A percentile compares a stretch with the other conserved stretches of the same genome.
Conservation (phyloP, 108 stramenopile genomes). For the Nannochloropsis salina region DNA sequence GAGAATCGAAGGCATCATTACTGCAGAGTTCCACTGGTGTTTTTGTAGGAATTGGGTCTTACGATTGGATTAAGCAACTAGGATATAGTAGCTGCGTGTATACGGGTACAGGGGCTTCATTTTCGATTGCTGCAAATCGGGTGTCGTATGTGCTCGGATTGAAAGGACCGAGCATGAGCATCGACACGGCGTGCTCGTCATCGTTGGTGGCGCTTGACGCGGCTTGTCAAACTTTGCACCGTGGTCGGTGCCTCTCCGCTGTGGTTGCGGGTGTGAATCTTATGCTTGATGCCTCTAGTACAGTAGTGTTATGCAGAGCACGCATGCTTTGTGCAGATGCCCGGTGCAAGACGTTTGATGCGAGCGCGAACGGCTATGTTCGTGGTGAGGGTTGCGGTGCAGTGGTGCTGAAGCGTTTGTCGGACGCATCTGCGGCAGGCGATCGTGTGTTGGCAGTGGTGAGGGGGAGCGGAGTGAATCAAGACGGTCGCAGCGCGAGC, state of each 20-base stretch:
- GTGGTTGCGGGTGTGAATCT: slow-evolving; percentile 50
- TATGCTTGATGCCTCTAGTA: slow-evolving; percentile 38
- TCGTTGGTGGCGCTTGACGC: slow-evolving; percentile 53
- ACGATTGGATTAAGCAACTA: slow-evolving; percentile 29
- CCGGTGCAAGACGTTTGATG: slow-evolving; percentile 47
- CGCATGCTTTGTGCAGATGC: slow-evolving; percentile 48
- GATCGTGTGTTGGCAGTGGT: slow-evolving; percentile 26
- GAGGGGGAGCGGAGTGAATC: slow-evolving; percentile 47
- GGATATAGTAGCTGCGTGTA: neutral
- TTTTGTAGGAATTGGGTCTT: slow-evolving; percentile 32
- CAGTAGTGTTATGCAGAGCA: slow-evolving; percentile 47
- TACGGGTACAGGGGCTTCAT: slow-evolving; percentile 36
- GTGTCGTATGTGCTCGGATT: slow-evolving; percentile 52
- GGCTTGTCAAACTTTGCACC: slow-evolving; percentile 33
- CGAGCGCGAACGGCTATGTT: slow-evolving; percentile 26
- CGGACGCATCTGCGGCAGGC: slow-evolving; percentile 22
- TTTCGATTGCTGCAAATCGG: slow-evolving; percentile 47
- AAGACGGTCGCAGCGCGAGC: slow-evolving; percentile 53
- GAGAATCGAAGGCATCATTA: slow-evolving; percentile 22
- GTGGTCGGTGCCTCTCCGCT: slow-evolving; percentile 28
- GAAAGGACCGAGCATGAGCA: slow-evolving; percentile 50
- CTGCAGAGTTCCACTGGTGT: slow-evolving; percentile 33
- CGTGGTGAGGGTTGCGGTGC: slow-evolving; percentile 43
- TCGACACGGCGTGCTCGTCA: slow-evolving; percentile 58
- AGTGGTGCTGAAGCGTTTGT: slow-evolving; percentile 29